Percentiles rank a stretch among this genome's conserved stretches.
Conservation (phyloP, 140 eudicot species). For the Erigeron philadelphicus region DNA sequence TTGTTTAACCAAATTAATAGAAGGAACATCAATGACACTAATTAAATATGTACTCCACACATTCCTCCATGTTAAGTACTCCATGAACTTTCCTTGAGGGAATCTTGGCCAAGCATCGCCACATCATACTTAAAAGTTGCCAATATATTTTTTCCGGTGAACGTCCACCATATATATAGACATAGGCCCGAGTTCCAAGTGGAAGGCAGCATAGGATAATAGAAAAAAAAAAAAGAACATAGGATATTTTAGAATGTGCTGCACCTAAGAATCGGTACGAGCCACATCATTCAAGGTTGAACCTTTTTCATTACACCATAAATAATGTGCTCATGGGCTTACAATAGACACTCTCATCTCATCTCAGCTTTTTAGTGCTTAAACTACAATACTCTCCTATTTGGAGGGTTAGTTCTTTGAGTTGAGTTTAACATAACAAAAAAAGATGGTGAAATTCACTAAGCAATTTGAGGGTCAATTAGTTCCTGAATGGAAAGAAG, state of each 20-base stretch:
- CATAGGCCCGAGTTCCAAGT: conserved; percentile 46
- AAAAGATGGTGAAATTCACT: conserved; percentile 81
- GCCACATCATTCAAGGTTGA: conserved; percentile 36
- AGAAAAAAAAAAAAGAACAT: conserved; percentile 26
- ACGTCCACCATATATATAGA: conserved; percentile 25
- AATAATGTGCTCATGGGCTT: conserved; percentile 44
- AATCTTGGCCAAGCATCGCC: conserved; percentile 25
- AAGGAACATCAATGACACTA: conserved; percentile 20
- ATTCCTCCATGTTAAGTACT: conserved; percentile 18
- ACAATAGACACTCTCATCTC: conserved; percentile 41
- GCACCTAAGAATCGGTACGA: conserved; percentile 39
- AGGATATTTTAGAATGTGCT: conserved; percentile 73
- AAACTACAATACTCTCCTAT: not conserved
- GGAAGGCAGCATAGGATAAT: conserved; percentile 61
- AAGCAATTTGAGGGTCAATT: conserved; percentile 92
- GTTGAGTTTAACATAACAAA: not conserved
- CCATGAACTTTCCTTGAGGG: conserved; percentile 25
- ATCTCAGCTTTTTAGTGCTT: conserved; percentile 33
- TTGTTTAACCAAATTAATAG: conserved; percentile 9
- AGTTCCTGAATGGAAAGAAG: conserved; percentile 98
- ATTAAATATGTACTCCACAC: conserved; percentile 25
- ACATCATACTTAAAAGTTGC: conserved; percentile 27
- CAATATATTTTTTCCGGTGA: conserved; percentile 39
- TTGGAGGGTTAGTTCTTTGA: not conserved
- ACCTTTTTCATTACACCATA: conserved; percentile 50